Conservation (phyloP, 1,139 yeast genomes). For the Yamadazyma sp. region DNA sequence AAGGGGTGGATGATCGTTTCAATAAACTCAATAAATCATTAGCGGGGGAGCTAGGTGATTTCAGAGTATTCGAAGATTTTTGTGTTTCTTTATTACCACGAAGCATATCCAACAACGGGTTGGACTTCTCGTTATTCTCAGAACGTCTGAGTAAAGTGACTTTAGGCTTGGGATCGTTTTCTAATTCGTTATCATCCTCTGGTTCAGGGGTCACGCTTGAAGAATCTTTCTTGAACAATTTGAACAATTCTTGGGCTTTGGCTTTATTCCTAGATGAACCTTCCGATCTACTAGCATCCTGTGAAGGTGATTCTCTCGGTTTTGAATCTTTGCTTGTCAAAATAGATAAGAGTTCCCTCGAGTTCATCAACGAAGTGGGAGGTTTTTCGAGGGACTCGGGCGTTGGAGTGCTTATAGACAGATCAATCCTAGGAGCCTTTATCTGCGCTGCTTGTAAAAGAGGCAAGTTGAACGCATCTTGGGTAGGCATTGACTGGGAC, state of each 20-base stretch:
- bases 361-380: conserved; percentile 35
- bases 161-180: conserved; percentile 9
- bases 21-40: conserved; percentile 12
- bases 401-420: conserved; percentile 32
- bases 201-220: conserved; percentile 3
- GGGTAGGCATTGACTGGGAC: conserved; percentile 25
- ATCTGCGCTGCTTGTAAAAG: conserved; percentile 14
- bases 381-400: conserved; percentile 47
- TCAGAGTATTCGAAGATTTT: conserved; percentile 2
- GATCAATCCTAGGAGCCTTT: conserved; percentile 7
- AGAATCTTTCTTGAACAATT: conserved; percentile 26
- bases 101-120: conserved; percentile 19
- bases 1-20: conserved; percentile 9
- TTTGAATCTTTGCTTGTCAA: conserved; percentile 35
- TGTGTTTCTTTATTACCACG: conserved; percentile 8
- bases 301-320: conserved; percentile 14
- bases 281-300: conserved; percentile 11
- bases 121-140: conserved; percentile 9
- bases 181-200: conserved; percentile 2
- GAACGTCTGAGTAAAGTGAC: conserved; percentile 12
- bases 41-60: conserved; percentile 8
- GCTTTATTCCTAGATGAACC: conserved; percentile 30
- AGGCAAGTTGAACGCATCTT: conserved; percentile 11
- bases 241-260: conserved; percentile 41
- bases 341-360: conserved; percentile 54